Base-by-base conservation (phyloP, 75 land plant genomes). In the Sequoiadendron giganteum region DNA sequence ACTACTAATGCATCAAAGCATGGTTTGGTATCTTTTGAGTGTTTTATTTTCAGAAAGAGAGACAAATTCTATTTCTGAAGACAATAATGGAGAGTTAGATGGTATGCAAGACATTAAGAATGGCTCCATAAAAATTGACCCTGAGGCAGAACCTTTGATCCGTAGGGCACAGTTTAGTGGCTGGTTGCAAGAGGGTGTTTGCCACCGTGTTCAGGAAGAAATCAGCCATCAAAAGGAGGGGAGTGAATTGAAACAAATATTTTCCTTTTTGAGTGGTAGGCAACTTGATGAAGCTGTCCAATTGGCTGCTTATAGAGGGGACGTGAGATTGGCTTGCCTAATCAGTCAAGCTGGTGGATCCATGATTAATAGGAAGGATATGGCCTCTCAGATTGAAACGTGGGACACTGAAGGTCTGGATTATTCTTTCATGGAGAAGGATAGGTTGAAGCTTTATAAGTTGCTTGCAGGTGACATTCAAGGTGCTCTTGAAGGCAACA, bases 161-260 rank as follows among this genome's bases (percentile, higher is more conserved):
- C 94, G 99, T 45, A 94, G 99, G 87, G 99, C 99, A 30, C 92
- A 93, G 55, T 98, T 98, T 83, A 98, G 99, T 91, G 87, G 88
- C 65, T 98, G 99, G 99, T 87, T 98, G 56, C 97, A 97, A 88
- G 99, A 95, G 39, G 95, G 97, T 91, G 97, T 98, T 30, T 90
- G 87, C 52, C 93, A 93, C 78, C 92, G 93, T 40, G 97, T 98
- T 38, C 94, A 98, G 83, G 92, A 92, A 48, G 97, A 97, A 39
- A 81, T 98, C 54, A 88, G 93, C 77, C 85, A 82, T 48, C 85
- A 93, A 34, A 85, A 91, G 80, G 94, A 93, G 8, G 87, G 89
- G 1, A 88, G 86, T 86, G 90, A 96, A 78, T 86, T 98, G 76
- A 90, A 93, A 86, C 97, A 96, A n/a, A 90, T 98, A 54, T 94